A percentile compares a stretch with the other conserved stretches of the same genome.
These are phyloP conservation scores for Aspergillus tanneri DNA, from an alignment of 2,329 filamentous ascomycete species.

Conservation along the genomic window DNA sequence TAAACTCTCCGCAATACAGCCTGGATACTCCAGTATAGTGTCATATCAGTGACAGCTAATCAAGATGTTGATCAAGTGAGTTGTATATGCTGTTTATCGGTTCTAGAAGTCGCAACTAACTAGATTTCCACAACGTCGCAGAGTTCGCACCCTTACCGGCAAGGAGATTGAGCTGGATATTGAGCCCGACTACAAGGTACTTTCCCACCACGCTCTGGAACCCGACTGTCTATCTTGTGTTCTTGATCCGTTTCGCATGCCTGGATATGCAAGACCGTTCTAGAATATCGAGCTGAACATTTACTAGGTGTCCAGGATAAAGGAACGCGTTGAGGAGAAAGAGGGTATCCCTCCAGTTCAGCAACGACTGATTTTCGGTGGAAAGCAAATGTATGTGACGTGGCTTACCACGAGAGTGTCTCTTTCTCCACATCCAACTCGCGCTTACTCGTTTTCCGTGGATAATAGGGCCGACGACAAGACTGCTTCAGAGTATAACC, in stretches of 20 bases:
- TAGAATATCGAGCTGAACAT: background rate
- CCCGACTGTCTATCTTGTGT: background rate
- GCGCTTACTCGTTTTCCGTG: background rate
- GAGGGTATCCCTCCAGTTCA: conserved; percentile 97
- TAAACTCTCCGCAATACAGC: conserved; percentile 15
- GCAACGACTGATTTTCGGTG: conserved; percentile 91
- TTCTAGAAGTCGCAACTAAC: background rate
- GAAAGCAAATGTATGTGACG: conserved; percentile 85
- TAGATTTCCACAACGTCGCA: conserved; percentile 40
- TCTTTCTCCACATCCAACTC: too few species aligned
- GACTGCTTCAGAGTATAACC: conserved; percentile 82
- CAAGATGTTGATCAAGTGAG: conserved; percentile 56
- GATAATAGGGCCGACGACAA: conserved; percentile 82
- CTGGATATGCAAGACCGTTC: background rate
- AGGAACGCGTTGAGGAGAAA: conserved; percentile 98
- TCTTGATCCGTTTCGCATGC: too few species aligned
- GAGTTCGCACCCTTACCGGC: conserved; percentile 94
- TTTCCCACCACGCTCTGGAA: conserved; percentile 1
- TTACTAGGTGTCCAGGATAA: conserved; percentile 90
- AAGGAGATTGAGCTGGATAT: conserved; percentile 99
- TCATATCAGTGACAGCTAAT: background rate
- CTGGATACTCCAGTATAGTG: background rate
- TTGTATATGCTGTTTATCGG: background rate
- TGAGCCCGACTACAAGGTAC: conserved; percentile 86
- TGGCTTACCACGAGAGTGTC: too few species aligned